Conservation (phyloP, 768 basidiomycete genomes). For the Postia placenta region DNA sequence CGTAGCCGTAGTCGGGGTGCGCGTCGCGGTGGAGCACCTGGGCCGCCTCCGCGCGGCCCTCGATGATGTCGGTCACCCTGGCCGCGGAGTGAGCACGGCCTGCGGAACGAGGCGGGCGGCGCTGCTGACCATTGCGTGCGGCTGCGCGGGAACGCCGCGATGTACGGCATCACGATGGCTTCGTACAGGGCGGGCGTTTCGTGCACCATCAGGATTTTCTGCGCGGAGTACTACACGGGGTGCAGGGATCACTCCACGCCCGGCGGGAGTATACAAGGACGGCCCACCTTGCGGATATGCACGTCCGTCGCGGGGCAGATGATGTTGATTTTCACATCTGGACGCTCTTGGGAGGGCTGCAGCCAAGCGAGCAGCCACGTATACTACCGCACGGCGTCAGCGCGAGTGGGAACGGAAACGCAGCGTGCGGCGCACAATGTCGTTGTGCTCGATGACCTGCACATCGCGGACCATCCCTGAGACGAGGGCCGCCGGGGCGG, state of each 20-base stretch:
- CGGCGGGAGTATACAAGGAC: neutral
- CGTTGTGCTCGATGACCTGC: conserved; percentile 50
- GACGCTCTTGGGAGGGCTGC: conserved; percentile 26
- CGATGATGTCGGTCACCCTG: conserved; percentile 86
- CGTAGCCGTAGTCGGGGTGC: conserved; percentile 47
- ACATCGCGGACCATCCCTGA: conserved; percentile 34
- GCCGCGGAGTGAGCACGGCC: neutral
- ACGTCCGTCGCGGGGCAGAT: conserved; percentile 87
- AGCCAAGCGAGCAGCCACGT: conserved; percentile 77
- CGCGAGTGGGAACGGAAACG: neutral
- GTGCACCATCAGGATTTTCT: conserved; percentile 62
- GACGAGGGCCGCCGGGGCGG: conserved; percentile 33
- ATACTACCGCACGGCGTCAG: conserved; percentile 46
- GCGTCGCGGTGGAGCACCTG: conserved; percentile 59
- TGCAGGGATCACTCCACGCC: neutral
- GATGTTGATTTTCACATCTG: conserved; percentile 79
- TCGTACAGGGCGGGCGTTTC: conserved; percentile 82
- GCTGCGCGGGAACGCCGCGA: conserved; percentile 63
- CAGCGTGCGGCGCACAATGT: conserved; percentile 59
- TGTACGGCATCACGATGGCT: conserved; percentile 70
- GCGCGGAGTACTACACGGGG: conserved; percentile 60
- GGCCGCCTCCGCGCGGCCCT: conserved; percentile 67
- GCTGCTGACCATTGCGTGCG: conserved; percentile 73
- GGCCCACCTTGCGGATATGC: conserved; percentile 73
- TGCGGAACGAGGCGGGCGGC: neutral